Base-by-base conservation (phyloP, 768 basidiomycete genomes). In the Lactifluus hygrophoroides region DNA sequence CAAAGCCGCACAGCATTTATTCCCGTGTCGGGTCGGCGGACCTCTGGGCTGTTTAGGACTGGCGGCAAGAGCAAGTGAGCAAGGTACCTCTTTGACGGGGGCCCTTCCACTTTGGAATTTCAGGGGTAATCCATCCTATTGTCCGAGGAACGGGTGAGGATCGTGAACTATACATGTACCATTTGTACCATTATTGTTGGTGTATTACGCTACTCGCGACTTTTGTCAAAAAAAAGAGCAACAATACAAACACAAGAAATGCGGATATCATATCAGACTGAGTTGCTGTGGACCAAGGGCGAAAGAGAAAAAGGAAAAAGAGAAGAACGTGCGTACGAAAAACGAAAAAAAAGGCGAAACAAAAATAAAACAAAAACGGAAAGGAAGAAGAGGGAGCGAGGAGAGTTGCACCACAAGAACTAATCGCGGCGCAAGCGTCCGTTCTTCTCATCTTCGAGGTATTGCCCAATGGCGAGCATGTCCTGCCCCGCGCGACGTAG, bases 391-490 rank as follows among this genome's bases (percentile, higher is more conserved):
- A 13, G n/a, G 6, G 11, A 10, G 37, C n/a, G 45, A 27, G 56
- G 65, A 59, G 30, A 53, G 64, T 28, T 43, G 42, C 21, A 38
- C 35, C 40, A 47, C 48, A 63, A 46, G 3, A 35, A 38, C 65
- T 58, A 71, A 45, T 67, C 64, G 37, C 68, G 61, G 57, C 76
- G 74, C 48, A 90, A 67, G 46, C 74, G 77, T 32, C 88, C 88
- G 66, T 84, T 87, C 73, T 85, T 86, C 68, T 90, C 86, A 62
- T 92, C 90, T 63, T 90, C 89, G 11, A 92, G 74, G 69, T 89
- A 92, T 67, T 88, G 85, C 16, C 88, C 88, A 64, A 92, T 89
- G n/a, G 90, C 90, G 43, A 88, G 73, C 43, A 90, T 86, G 69
- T 90, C 88, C 67, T 88, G 82, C 21, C 90, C 90, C 10, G 88